These are phyloP conservation scores for Trametes sanguinea DNA, from an alignment of 768 basidiomycete species.

Conservation along the genomic window DNA sequence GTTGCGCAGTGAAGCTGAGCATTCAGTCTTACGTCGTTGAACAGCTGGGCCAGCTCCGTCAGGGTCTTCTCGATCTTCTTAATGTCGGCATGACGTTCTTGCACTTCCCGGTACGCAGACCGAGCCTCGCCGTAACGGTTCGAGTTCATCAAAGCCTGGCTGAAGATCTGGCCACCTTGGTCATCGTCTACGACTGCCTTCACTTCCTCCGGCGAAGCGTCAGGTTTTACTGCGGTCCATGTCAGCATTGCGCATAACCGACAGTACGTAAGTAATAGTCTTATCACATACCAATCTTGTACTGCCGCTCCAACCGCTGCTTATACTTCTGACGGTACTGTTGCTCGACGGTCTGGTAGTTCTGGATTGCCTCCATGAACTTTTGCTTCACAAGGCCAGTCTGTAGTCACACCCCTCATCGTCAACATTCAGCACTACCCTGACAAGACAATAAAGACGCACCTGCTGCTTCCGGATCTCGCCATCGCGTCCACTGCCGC, in stretches of 20 bases:
- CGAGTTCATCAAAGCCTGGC: conserved; percentile 85
- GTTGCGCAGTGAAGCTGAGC: not conserved
- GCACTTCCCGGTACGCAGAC: conserved; percentile 94
- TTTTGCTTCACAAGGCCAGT: conserved; percentile 61
- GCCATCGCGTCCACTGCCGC: conserved; percentile 42
- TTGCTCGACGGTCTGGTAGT: conserved; percentile 76
- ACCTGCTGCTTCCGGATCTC: conserved; percentile 52
- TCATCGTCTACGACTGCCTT: conserved; percentile 66
- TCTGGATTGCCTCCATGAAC: conserved; percentile 75
- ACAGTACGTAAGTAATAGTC: not conserved
- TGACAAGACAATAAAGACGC: not conserved
- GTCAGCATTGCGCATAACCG: not conserved
- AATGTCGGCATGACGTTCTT: conserved; percentile 94
- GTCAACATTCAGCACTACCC: not conserved
- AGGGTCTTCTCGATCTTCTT: conserved; percentile 93
- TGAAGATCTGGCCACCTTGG: conserved; percentile 72
- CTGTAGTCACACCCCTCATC: conserved; percentile 36
- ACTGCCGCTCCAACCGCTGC: conserved; percentile 71
- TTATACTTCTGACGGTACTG: conserved; percentile 65
- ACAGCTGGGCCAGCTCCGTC: conserved; percentile 90
- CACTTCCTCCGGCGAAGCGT: conserved; percentile 82
- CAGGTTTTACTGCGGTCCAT: conserved; percentile 69
- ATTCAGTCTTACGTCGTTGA: conserved; percentile 78
- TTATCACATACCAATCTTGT: conserved; percentile 62
- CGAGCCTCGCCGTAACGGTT: conserved; percentile 89